Evolutionary conservation across 805 yeast genomes (phyloP).

Genomic region (Cyberlindnera saturnus): DNA sequence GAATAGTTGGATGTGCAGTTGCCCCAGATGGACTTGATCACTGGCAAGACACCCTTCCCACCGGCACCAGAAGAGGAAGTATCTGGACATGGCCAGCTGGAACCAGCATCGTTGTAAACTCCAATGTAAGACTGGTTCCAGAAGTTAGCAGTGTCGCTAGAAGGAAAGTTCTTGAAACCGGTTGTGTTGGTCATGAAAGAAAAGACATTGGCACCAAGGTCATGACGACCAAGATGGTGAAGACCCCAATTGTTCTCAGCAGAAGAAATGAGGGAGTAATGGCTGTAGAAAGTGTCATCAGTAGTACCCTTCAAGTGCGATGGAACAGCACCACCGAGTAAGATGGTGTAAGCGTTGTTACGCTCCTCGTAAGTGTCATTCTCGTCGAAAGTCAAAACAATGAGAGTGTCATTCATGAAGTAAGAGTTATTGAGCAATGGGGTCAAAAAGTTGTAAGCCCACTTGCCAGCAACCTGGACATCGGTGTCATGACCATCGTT

Average conservation of each 20-base stretch:
- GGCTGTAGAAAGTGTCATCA: slow-evolving; percentile 45
- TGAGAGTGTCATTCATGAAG: slow-evolving; percentile 39
- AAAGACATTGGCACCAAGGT: slow-evolving; percentile 45
- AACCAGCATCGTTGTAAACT: no score
- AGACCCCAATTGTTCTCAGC: slow-evolving; percentile 47
- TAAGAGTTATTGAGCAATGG: slow-evolving; percentile 39
- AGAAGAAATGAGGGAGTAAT: slow-evolving; percentile 45
- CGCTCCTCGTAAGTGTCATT: slow-evolving; percentile 35
- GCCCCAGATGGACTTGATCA: no score
- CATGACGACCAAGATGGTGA: slow-evolving; percentile 44
- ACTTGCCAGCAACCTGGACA: slow-evolving; percentile 39
- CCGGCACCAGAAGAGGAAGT: no score
- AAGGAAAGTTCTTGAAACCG: slow-evolving; percentile 25
- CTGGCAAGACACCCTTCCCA: no score
- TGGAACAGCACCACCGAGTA: slow-evolving; percentile 44
- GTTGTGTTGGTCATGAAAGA: slow-evolving; percentile 33
- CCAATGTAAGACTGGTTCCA: no score
- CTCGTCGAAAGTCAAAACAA: slow-evolving; percentile 47
- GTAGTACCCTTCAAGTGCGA: slow-evolving; percentile 31
- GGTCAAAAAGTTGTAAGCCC: slow-evolving; percentile 39
- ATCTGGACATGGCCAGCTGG: no score
- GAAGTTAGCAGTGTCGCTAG: slow-evolving; percentile 24
- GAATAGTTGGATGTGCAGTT: no score
- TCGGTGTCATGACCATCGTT: slow-evolving; percentile 47
- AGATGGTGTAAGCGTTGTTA: slow-evolving; percentile 40